Conservation (phyloP, 1,284 basidiomycete genomes). For the Austroboletus rostrupii region DNA sequence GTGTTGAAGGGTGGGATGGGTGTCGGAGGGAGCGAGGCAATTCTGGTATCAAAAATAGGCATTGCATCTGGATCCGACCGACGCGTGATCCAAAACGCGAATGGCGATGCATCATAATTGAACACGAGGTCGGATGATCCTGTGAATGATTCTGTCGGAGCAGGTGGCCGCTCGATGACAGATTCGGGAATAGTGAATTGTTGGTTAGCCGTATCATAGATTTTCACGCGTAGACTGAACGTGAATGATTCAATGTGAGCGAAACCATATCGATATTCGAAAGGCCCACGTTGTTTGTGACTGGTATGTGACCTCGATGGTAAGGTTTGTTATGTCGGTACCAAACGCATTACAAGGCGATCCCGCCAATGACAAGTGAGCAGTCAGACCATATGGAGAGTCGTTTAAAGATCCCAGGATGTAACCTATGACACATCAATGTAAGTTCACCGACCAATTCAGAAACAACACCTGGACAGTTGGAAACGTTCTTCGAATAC, state of each 20-base stretch:
- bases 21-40: conserved; percentile 49
- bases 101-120: conserved; percentile 62
- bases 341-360: conserved; percentile 71
- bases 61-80: conserved; percentile 50
- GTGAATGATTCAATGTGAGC: background rate
- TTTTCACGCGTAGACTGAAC: conserved; percentile 69
- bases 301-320: conserved; percentile 66
- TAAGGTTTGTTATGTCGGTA: conserved; percentile 58
- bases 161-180: conserved; percentile 48
- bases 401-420: too few relatives aligned
- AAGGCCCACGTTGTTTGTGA: conserved; percentile 39
- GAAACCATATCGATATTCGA: background rate
- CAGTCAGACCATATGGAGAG: too few relatives aligned
- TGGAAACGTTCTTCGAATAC: too few relatives aligned
- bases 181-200: conserved; percentile 69
- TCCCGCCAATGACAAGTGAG: conserved; percentile 59
- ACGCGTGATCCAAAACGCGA: conserved; percentile 77
- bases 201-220: conserved; percentile 60
- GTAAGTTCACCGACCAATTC: too few relatives aligned
- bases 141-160: conserved; percentile 34
- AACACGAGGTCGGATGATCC: conserved; percentile 58
- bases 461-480: too few relatives aligned
- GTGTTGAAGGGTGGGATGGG: conserved; percentile 49
- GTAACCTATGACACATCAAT: too few relatives aligned
- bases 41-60: conserved; percentile 74